Evolutionary conservation across 2,329 filamentous ascomycete genomes (phyloP), one percentile per base, ranked within the genome.

Genomic region (Hypoxylon sp.): DNA sequence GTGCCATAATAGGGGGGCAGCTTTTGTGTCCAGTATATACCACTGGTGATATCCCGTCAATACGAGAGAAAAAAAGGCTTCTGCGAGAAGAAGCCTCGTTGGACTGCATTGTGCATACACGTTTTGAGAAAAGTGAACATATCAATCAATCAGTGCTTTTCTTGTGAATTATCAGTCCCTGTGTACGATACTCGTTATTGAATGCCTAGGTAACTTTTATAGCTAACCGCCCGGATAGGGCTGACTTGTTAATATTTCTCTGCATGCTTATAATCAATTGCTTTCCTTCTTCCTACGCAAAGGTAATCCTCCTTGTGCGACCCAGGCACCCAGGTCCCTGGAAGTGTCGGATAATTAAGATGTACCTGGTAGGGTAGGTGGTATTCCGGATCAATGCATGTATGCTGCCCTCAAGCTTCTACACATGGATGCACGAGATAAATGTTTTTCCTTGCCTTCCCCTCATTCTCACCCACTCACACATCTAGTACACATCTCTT

Each of bases 1-100:
- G 66, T 68, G 61, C 57, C 29, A 65, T 68, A 68, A 57, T 42
- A 44, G 19, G 10, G 19, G 33, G 42, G 51, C 33, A 47, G 50
- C 37, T 29, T 51, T 31, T 57, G 60, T 68, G 65, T 60, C 66
- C 46, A 61, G 66, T 68, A 68, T 64, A 68, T 68, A 68, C 24
- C 55, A 55, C 48, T 19, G 35, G 51, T 60, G 54, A 67, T 57
- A 55, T 59, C 54, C 47, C 35, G 57, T 68, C 66, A 61, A 68
- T 65, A 65, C 11, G 26, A 61, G 57, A 59, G 50, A 60, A 46
- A 52, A 60, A 35, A 11, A 33, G 42, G 47, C 46, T 37, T 54
- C 29, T 31, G 8, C 14, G 14, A 42, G 50, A 51, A n/a, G 44
- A 11, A 22, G 48, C 51, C 31, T 24, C 19, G 47, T 64, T 29